phyloP scores from a whole-genome alignment of 148 eudicot genomes.

The Heliosperma pusillum region DNA sequence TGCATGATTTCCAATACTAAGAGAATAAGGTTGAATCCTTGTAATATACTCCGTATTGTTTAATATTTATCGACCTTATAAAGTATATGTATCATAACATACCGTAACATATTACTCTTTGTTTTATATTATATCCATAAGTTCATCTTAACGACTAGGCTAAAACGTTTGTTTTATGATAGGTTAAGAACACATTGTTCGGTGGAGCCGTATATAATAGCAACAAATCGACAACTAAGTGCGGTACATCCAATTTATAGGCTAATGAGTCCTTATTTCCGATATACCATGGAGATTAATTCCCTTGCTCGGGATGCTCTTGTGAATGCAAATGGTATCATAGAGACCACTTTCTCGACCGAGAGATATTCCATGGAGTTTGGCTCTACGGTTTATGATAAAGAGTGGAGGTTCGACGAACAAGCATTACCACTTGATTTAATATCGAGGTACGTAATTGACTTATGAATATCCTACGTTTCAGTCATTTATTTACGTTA shows the following conservation, averaged over 20 bases:
- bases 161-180: neutral
- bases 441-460: too few species aligned
- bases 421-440: constrained; percentile 72
- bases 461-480: too few species aligned
- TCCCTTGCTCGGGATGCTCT: constrained; percentile 71
- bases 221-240: constrained; percentile 66
- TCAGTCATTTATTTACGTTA: too few species aligned
- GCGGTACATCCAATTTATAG: constrained; percentile 74
- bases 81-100: too few species aligned
- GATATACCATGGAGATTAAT: constrained; percentile 95
- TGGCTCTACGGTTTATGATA: constrained; percentile 61
- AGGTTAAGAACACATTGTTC: constrained; percentile 64
- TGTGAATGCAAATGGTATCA: constrained; percentile 61
- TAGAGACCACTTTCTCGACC: constrained; percentile 56
- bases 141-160: too few species aligned
- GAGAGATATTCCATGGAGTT: constrained; percentile 57
- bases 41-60: too few species aligned
- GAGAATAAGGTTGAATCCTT: too few species aligned
- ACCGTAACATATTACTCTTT: too few species aligned
- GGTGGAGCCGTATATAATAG: constrained; percentile 75
- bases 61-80: too few species aligned
- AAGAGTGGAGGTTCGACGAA: constrained; percentile 66
- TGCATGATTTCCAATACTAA: too few species aligned
- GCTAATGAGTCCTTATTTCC: constrained; percentile 67
- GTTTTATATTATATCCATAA: too few species aligned